Percentiles rank a stretch among this genome's conserved stretches.
Evolutionary conservation across 2,329 filamentous ascomycete genomes (phyloP).

Genomic region (Nemania abortiva): DNA sequence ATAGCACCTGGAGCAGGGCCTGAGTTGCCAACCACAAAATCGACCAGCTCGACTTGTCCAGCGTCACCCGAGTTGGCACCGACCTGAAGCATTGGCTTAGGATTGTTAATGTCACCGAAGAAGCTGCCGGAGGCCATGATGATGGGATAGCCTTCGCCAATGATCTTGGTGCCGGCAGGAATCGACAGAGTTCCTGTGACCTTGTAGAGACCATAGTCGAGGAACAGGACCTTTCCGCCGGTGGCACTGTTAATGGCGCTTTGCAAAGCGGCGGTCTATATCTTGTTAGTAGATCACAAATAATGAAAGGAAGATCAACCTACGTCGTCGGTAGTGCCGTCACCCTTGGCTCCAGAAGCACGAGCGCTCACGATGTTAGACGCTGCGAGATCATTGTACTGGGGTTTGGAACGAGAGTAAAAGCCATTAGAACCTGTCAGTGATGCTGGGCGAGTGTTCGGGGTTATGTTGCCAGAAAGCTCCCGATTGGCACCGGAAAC

Average conservation of each 20-base stretch:
- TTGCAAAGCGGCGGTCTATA: slow-evolving; percentile 67
- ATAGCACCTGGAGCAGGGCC: slow-evolving; percentile 76
- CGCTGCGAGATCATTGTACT: slow-evolving; percentile 71
- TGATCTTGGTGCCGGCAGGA: slow-evolving; percentile 56
- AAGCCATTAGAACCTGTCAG: slow-evolving; percentile 66
- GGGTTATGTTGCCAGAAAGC: slow-evolving; percentile 62
- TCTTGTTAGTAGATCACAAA: slow-evolving; percentile 47
- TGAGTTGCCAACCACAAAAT: slow-evolving; percentile 77
- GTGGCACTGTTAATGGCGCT: slow-evolving; percentile 65
- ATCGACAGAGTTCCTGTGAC: slow-evolving; percentile 62
- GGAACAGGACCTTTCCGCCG: slow-evolving; percentile 64
- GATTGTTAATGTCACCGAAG: slow-evolving; percentile 68
- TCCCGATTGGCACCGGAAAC: slow-evolving; percentile 54
- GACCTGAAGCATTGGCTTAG: slow-evolving; percentile 75
- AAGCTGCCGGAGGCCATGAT: slow-evolving; percentile 67
- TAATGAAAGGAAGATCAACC: slow-evolving; percentile 61
- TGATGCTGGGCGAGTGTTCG: slow-evolving; percentile 61
- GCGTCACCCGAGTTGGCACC: slow-evolving; percentile 68
- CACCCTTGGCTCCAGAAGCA: slow-evolving; percentile 73
- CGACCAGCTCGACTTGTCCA: slow-evolving; percentile 77
- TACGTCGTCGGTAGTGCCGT: slow-evolving; percentile 75
- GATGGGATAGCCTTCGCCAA: slow-evolving; percentile 52
- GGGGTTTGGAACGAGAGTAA: slow-evolving; percentile 76
- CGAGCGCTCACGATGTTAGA: slow-evolving; percentile 68
- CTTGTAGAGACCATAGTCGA: slow-evolving; percentile 68